Percentiles rank a stretch among this genome's conserved stretches.
phyloP scores from a whole-genome alignment of 2,329 filamentous ascomycete genomes.

The Penicillium sp. region DNA sequence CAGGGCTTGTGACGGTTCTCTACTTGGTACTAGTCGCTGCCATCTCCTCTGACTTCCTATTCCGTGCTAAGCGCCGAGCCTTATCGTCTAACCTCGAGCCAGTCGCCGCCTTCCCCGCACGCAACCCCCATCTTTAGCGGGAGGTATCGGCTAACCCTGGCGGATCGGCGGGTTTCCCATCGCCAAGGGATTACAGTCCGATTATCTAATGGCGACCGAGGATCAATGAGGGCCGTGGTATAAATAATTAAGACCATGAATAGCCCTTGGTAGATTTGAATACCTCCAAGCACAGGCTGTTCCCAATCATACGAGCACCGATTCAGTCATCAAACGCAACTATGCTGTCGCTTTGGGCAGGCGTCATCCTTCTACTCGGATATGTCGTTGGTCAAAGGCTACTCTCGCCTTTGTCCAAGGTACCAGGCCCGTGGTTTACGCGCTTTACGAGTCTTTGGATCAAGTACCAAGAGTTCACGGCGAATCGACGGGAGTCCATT shows the following conservation, averaged over 20 bases:
- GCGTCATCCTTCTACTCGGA: constrained; percentile 6
- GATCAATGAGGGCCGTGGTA: constrained; percentile 1
- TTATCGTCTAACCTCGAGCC: constrained; percentile 7
- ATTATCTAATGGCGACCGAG: constrained; percentile 7
- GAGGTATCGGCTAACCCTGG: constrained; percentile 5
- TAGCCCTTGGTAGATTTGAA: not conserved
- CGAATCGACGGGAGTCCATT: constrained; percentile 28
- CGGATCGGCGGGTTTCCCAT: constrained; percentile 1
- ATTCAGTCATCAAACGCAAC: not conserved
- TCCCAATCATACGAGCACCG: not conserved
- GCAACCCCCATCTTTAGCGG: not conserved
- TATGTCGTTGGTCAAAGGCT: constrained; percentile 11
- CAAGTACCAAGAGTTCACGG: constrained; percentile 33
- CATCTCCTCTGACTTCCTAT: constrained; percentile 19
- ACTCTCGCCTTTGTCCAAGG: constrained; percentile 17
- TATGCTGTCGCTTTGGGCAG: constrained; percentile 21
- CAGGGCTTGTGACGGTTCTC: not conserved
- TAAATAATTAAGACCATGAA: constrained; percentile 1
- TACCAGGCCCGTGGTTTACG: constrained; percentile 33
- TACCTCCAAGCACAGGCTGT: not conserved
- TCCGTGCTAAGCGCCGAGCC: constrained; percentile 2
- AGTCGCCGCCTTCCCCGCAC: constrained; percentile 18
- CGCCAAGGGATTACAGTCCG: not conserved
- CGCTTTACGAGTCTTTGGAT: constrained; percentile 28
- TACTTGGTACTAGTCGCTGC: not conserved